These are phyloP conservation scores for Botrytis deweyae DNA, from an alignment of 2,329 filamentous ascomycete genomes.

Conservation along the genomic window DNA sequence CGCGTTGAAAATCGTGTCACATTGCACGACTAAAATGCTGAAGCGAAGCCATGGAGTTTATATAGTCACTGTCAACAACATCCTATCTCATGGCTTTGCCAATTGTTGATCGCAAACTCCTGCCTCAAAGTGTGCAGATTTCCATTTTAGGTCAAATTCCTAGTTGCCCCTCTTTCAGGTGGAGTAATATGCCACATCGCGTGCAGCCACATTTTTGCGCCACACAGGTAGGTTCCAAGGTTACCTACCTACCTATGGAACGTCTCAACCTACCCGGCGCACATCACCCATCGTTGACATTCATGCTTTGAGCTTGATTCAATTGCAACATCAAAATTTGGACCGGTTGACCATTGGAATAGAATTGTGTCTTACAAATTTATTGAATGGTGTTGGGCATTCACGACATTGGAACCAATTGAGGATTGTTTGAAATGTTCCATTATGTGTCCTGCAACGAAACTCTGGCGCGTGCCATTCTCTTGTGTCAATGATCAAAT, in stretches of 20 bases:
- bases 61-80: background rate
- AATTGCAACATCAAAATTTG: background rate
- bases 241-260: background rate
- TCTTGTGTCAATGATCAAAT: background rate
- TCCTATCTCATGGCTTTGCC: background rate
- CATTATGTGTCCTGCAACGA: background rate
- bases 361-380: background rate
- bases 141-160: background rate
- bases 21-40: background rate
- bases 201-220: background rate
- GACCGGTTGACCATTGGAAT: background rate
- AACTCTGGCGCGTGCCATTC: conserved; percentile 1
- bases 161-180: background rate
- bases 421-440: background rate
- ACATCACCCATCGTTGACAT: background rate
- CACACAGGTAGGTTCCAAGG: background rate
- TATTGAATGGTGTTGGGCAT: background rate
- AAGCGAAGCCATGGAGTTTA: background rate
- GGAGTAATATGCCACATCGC: background rate
- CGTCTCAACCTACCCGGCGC: background rate
- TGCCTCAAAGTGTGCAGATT: conserved; percentile 4
- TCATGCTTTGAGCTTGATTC: background rate
- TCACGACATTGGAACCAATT: background rate
- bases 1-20: background rate
- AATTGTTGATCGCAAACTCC: conserved; percentile 9